Evolutionary conservation across 2,329 filamentous ascomycete species (phyloP).

Genomic region (Chaetomium strumarium): DNA sequence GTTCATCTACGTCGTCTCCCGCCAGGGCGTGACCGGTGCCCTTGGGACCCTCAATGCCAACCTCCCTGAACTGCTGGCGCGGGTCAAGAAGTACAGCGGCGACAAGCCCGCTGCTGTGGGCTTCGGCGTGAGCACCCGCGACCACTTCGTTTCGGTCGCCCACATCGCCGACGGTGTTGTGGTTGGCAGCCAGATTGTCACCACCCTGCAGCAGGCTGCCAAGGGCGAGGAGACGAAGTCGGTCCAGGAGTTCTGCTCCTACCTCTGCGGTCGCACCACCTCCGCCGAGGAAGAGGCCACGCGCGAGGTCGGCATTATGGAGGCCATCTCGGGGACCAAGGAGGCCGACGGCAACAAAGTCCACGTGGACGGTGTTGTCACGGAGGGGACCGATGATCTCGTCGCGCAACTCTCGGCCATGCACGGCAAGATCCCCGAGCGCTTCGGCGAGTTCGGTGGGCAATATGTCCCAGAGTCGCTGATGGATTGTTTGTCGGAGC

Average conservation of each 20-base stretch:
- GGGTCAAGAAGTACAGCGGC: slow-evolving; percentile 88
- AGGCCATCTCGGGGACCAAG: slow-evolving; percentile 57
- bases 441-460: slow-evolving; percentile 93
- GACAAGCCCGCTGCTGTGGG: slow-evolving; percentile 88
- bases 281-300: slow-evolving; percentile 38
- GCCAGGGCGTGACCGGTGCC: slow-evolving; percentile 90
- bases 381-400: slow-evolving; percentile 49
- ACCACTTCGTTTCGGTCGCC: slow-evolving; percentile 85
- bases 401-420: slow-evolving; percentile 81
- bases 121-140: slow-evolving; percentile 91
- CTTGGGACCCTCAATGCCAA: slow-evolving; percentile 74
- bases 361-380: slow-evolving; percentile 63
- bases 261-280: slow-evolving; percentile 47
- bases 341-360: slow-evolving; percentile 52
- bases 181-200: slow-evolving; percentile 93
- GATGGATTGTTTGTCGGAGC: slow-evolving; percentile 90
- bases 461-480: slow-evolving; percentile 97
- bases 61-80: slow-evolving; percentile 72
- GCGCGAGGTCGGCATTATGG: slow-evolving; percentile 63
- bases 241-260: slow-evolving; percentile 81
- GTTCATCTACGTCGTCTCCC: slow-evolving; percentile 97
- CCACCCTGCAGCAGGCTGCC: slow-evolving; percentile 63
- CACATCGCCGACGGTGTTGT: slow-evolving; percentile 88
- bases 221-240: slow-evolving; percentile 61
- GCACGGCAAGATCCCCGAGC: slow-evolving; percentile 72